Evolutionary conservation across 2,329 filamentous ascomycete species (phyloP).

Genomic region (Monilinia laxa): DNA sequence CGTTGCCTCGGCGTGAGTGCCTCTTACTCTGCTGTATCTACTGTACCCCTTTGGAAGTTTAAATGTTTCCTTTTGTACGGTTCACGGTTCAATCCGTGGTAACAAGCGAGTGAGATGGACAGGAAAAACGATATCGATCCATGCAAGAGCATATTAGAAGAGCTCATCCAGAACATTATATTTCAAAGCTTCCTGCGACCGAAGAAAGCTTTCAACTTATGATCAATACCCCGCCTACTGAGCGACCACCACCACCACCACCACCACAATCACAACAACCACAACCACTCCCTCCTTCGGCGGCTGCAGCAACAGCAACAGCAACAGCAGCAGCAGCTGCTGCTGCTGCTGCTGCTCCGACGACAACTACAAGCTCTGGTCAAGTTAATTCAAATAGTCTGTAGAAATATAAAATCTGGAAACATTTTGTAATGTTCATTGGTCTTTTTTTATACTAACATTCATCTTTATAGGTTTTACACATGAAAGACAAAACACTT

Average conservation of each 20-base stretch:
- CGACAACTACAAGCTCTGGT: slow-evolving; percentile 28
- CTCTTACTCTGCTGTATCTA: slow-evolving; percentile 38
- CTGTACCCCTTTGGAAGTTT: slow-evolving; percentile 35
- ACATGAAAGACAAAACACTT: slow-evolving; percentile 60
- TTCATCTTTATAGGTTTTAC: slow-evolving; percentile 48
- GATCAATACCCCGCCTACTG: slow-evolving; percentile 56
- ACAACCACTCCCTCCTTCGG: not conserved
- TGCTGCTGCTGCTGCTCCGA: not conserved
- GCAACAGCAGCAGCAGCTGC: too few relatives aligned
- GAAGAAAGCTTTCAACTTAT: slow-evolving; percentile 78
- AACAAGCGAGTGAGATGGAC: slow-evolving; percentile 40
- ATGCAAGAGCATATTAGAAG: slow-evolving; percentile 99
- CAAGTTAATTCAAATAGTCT: slow-evolving; percentile 34
- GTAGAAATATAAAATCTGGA: slow-evolving; percentile 22
- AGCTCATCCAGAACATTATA: slow-evolving; percentile 95
- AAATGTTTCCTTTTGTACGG: slow-evolving; percentile 34
- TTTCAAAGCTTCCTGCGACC: slow-evolving; percentile 94
- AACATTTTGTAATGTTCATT: slow-evolving; percentile 17
- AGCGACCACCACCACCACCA: slow-evolving; percentile 35
- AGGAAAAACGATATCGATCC: slow-evolving; percentile 95
- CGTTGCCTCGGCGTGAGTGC: slow-evolving; percentile 93
- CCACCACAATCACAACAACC: not conserved
- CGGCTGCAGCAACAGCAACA: too few relatives aligned
- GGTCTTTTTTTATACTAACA: slow-evolving; percentile 32
- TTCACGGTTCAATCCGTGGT: slow-evolving; percentile 40